Evolutionary conservation across 83 land plant genomes (phyloP).

Genomic region (Thuja plicata): DNA sequence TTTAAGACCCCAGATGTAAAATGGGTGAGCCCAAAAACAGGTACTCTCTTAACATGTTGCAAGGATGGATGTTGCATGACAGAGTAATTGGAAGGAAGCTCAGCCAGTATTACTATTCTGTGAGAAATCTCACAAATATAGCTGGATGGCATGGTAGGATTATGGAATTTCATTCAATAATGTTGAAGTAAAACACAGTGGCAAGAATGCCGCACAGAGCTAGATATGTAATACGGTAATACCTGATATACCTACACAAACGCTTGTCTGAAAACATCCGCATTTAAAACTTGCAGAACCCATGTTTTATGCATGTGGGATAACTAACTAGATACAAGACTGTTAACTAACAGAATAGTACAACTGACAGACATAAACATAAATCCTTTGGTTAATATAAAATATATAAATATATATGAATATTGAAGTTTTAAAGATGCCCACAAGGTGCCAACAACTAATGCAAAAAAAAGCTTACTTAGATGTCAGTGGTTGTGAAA

Average conservation of each 20-base stretch:
- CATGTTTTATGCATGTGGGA: neutral
- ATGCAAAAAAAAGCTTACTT: neutral
- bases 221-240: too few relatives aligned
- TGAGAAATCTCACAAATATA: too few relatives aligned
- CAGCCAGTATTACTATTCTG: neutral
- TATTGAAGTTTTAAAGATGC: neutral
- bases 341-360: neutral
- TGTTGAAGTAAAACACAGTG: too few relatives aligned
- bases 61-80: neutral
- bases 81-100: neutral
- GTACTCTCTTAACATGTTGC: neutral
- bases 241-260: neutral
- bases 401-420: neutral
- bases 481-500: neutral
- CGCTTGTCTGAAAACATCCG: neutral
- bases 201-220: too few relatives aligned
- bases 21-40: neutral
- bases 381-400: neutral
- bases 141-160: too few relatives aligned
- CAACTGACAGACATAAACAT: neutral
- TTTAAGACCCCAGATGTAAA: neutral
- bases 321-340: neutral
- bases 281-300: neutral
- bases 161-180: too few relatives aligned
- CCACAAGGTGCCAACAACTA: neutral